These are phyloP conservation scores for Biscogniauxia sp. DNA, from an alignment of 2,329 filamentous ascomycete genomes.

Conservation along the genomic window DNA sequence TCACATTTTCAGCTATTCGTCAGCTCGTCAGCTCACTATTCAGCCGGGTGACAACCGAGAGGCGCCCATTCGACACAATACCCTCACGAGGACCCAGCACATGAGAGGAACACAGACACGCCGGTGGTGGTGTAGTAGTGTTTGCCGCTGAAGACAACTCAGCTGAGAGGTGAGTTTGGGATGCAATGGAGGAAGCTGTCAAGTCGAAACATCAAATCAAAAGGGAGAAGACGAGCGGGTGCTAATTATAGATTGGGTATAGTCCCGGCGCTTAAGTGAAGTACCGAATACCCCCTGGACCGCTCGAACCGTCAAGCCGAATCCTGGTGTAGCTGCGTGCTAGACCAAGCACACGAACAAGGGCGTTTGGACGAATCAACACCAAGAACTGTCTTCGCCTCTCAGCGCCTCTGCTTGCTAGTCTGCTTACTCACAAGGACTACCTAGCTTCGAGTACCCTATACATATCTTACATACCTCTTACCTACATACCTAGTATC, in stretches of 20 bases:
- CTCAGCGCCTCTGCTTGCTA: not conserved
- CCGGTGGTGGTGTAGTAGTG: not conserved
- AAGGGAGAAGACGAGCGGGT: constrained; percentile 26
- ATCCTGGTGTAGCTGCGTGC: constrained; percentile 7
- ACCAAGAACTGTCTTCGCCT: constrained; percentile 1
- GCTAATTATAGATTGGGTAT: constrained; percentile 31
- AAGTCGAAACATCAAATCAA: constrained; percentile 19
- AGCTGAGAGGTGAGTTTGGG: constrained; percentile 2
- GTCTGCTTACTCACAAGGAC: constrained; percentile 2
- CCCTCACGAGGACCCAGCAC: not conserved
- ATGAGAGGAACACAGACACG: not conserved
- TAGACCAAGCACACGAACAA: constrained; percentile 7
- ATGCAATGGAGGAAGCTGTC: constrained; percentile 3
- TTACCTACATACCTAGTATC: too few relatives aligned
- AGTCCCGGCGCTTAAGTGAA: constrained; percentile 31
- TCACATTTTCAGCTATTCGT: constrained; percentile 7
- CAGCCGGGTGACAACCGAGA: not conserved
- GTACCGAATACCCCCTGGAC: constrained; percentile 22
- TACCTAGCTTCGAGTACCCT: constrained; percentile 15
- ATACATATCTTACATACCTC: constrained; percentile 8
- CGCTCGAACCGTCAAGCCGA: constrained; percentile 11
- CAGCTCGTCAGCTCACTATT: constrained; percentile 6
- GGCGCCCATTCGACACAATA: not conserved
- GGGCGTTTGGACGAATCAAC: constrained; percentile 22
- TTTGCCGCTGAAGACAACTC: constrained; percentile 8